phyloP scores from a whole-genome alignment of 2,329 filamentous ascomycete genomes.

The Diaporthe longicolla region DNA sequence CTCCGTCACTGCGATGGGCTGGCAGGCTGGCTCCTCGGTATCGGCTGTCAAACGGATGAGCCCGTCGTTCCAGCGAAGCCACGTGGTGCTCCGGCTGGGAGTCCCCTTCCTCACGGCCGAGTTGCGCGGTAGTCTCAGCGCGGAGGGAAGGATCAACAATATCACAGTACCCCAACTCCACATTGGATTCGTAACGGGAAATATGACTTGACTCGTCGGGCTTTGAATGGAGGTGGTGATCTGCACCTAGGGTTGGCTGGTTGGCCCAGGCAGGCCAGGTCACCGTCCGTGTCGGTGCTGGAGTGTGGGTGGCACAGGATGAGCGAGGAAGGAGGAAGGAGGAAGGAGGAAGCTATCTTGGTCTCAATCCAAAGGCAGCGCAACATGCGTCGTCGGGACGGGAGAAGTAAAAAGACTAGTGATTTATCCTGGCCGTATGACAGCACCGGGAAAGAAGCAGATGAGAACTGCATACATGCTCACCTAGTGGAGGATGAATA shows the following conservation, averaged over 20 bases:
- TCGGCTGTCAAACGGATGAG: slow-evolving; percentile 5
- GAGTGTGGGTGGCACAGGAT: background rate
- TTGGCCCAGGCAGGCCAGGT: background rate
- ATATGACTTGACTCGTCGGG: slow-evolving; percentile 18
- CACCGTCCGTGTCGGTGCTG: background rate
- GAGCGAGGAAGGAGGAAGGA: too few relatives aligned
- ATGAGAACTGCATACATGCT: background rate
- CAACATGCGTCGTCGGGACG: slow-evolving; percentile 7
- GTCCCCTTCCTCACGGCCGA: slow-evolving; percentile 10
- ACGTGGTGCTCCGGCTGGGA: slow-evolving; percentile 25
- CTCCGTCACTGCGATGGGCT: background rate
- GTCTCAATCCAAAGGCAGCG: background rate
- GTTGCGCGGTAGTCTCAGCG: background rate
- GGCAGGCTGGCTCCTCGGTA: background rate
- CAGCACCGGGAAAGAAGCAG: slow-evolving; percentile 6
- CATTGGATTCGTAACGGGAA: slow-evolving; percentile 2
- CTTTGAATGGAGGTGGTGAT: background rate
- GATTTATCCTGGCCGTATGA: background rate
- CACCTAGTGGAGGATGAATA: background rate
- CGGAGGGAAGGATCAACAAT: slow-evolving; percentile 13
- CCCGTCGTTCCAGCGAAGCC: background rate
- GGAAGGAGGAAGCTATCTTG: background rate
- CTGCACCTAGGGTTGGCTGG: background rate
- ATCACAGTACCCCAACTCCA: background rate
- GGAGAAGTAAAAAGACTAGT: background rate